Percentiles rank a stretch among this genome's conserved stretches.
phyloP scores from a whole-genome alignment of 108 stramenopile genomes.

The Stephanodiscus minutulus region DNA sequence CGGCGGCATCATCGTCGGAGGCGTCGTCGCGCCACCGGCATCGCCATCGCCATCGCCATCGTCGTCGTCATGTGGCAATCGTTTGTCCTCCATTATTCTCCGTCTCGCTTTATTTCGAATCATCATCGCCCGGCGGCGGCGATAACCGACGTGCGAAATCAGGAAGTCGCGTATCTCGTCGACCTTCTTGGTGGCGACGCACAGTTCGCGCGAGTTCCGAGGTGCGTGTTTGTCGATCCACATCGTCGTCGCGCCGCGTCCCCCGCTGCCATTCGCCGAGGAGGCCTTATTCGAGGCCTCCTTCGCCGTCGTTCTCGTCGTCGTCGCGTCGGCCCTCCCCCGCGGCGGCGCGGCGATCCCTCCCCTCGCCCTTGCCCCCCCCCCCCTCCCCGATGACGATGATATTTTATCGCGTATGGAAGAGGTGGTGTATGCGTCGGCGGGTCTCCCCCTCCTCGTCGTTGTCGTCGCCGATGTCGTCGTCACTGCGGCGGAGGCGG shows the following conservation, averaged over 20 bases:
- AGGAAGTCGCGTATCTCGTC: conserved; percentile 68
- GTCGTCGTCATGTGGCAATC: neutral
- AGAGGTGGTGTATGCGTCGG: too few species aligned
- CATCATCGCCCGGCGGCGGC: neutral
- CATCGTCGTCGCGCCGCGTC: conserved; percentile 20
- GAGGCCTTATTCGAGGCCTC: neutral
- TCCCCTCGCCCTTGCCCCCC: too few species aligned
- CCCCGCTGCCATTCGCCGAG: neutral
- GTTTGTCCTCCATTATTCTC: too few species aligned
- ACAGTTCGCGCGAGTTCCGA: conserved; percentile 51
- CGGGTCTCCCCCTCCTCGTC: too few species aligned
- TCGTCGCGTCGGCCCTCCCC: too few species aligned
- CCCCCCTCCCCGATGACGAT: too few species aligned
- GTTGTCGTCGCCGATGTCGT: too few species aligned
- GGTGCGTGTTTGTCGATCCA: conserved; percentile 80
- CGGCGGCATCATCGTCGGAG: neutral
- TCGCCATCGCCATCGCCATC: neutral
- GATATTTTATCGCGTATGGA: too few species aligned
- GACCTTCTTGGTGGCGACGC: conserved; percentile 86
- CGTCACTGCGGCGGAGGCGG: too few species aligned
- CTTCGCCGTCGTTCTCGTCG: neutral
- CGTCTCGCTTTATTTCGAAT: too few species aligned
- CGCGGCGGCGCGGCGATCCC: too few species aligned
- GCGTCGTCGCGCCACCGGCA: neutral
- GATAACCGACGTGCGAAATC: conserved; percentile 2